Conservation (phyloP, 2,329 filamentous ascomycete genomes). For the Diaporthe nobilis region DNA sequence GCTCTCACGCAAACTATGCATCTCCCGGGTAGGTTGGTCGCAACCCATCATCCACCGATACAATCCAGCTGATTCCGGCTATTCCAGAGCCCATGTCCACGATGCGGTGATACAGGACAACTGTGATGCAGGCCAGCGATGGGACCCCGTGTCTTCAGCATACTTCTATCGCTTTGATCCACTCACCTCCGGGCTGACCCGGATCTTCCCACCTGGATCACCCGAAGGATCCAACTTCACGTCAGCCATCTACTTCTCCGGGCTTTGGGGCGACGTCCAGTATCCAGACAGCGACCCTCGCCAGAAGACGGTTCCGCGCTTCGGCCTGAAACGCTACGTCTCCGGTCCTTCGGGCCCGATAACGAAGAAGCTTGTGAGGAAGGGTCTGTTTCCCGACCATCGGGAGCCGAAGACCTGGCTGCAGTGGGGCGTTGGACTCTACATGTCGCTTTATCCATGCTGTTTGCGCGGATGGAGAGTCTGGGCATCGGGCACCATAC, state of each 20-base stretch:
- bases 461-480: constrained; percentile 52
- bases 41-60: rapidly evolving
- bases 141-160: constrained; percentile 54
- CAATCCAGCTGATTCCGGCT: background rate
- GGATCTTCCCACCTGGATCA: constrained; percentile 36
- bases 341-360: constrained; percentile 52
- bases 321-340: constrained; percentile 52
- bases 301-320: constrained; percentile 49
- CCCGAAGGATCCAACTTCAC: constrained; percentile 47
- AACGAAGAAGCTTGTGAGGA: constrained; percentile 52
- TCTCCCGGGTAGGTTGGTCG: constrained; percentile 46
- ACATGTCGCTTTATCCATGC: constrained; percentile 53
- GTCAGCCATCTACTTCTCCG: constrained; percentile 53
- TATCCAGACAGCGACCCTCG: constrained; percentile 51
- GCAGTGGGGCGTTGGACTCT: constrained; percentile 48
- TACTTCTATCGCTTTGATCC: constrained; percentile 54
- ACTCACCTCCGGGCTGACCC: constrained; percentile 44
- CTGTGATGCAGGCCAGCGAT: constrained; percentile 51
- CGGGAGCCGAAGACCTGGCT: constrained; percentile 46
- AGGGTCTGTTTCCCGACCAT: constrained; percentile 50
- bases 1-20: constrained; percentile 54
- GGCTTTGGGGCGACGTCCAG: constrained; percentile 52
- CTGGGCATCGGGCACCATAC: constrained; percentile 47
- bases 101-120: constrained; percentile 51
- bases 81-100: constrained; percentile 50